Base-by-base conservation (phyloP, 2,329 filamentous ascomycete genomes). In the Passalora sequoiae region DNA sequence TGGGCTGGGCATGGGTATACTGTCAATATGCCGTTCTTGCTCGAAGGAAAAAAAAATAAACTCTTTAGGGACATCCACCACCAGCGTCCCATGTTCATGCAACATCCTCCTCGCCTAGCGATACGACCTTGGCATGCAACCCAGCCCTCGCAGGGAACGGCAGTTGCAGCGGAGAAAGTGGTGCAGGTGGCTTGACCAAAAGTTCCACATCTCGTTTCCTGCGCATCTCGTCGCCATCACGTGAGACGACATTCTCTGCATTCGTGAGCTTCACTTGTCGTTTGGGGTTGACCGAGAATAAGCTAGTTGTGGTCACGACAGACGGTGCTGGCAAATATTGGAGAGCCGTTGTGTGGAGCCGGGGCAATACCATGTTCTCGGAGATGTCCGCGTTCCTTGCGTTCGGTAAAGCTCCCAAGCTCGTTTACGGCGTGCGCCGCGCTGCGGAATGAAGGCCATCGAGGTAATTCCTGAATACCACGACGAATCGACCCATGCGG, bases 1-100 rank as follows among this genome's bases (percentile, higher is more conserved):
- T 42, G 40, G 30, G 22, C 21, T 28, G 17, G 28, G 20, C 32
- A 36, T 42, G 39, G 40, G 40, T 42, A 42, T 42, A 20, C 31
- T 33, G 31, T 42, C 2, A 27, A 15, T 35, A 16, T 28, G 36
- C 15, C 21, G 15, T 38, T 19, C 28, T 24, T 38, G 8, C 36
- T 24, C 19, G n/a, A n/a, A n/a, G n/a, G n/a, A n/a, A n/a, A n/a
- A n/a, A n/a, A n/a, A n/a, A n/a, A n/a, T n/a, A n/a, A n/a, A n/a
- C n/a, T n/a, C n/a, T n/a, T n/a, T n/a, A n/a, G n/a, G n/a, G n/a
- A n/a, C n/a, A n/a, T n/a, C n/a, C n/a, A n/a, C n/a, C n/a, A n/a
- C n/a, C n/a, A n/a, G n/a, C n/a, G n/a, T n/a, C n/a, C n/a, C n/a
- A n/a, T n/a, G n/a, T n/a, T n/a, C n/a, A n/a, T n/a, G n/a, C n/a